phyloP scores from a whole-genome alignment of 1,284 basidiomycete species.

The Ustilago nuda region DNA sequence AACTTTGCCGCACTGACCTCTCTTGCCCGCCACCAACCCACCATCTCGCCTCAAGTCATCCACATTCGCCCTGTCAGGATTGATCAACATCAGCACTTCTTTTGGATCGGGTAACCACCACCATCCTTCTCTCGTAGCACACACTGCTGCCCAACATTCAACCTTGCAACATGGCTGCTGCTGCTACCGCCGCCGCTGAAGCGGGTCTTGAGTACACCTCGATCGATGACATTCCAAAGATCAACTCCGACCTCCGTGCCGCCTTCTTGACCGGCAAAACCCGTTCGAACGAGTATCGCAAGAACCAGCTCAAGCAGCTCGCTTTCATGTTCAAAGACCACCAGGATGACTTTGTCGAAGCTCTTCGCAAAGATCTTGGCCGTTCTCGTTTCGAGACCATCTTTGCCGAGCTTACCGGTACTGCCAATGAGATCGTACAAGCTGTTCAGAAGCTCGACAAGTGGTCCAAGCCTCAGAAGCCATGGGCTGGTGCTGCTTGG shows the following conservation, averaged over 20 bases:
- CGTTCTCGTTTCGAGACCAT: conserved; percentile 70
- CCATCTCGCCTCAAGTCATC: no score
- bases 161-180: conserved; percentile 27
- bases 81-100: not conserved
- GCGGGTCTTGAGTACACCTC: conserved; percentile 51
- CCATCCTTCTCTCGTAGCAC: not conserved
- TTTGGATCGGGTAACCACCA: not conserved
- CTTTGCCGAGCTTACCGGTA: conserved; percentile 66
- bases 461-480: conserved; percentile 68
- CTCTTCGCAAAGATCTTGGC: conserved; percentile 74
- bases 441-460: conserved; percentile 77
- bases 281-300: conserved; percentile 74
- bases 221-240: conserved; percentile 56
- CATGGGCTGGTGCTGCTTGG: conserved; percentile 66
- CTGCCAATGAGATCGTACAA: conserved; percentile 74
- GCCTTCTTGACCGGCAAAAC: conserved; percentile 74
- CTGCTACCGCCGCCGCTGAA: conserved; percentile 43
- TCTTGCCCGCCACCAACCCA: no score
- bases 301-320: conserved; percentile 76
- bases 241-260: conserved; percentile 71
- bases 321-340: conserved; percentile 77
- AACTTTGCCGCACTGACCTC: no score
- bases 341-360: conserved; percentile 72
- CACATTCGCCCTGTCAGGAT: no score
- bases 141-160: not conserved